These are phyloP conservation scores for Solanum chmielewskii DNA, from an alignment of 257 asterid species.

Conservation along the genomic window DNA sequence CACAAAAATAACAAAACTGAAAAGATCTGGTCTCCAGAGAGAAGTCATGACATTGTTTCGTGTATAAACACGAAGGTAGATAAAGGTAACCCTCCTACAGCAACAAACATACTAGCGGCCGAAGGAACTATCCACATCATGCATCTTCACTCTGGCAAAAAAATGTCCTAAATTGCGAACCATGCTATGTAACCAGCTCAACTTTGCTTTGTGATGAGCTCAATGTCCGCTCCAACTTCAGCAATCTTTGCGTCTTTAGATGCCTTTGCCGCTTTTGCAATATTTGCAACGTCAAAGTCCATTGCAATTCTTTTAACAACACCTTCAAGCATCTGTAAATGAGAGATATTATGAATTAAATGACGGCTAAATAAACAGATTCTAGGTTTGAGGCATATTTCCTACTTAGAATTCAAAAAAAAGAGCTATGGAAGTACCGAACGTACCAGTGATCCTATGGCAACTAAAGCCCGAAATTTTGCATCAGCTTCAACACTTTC, in stretches of 20 bases:
- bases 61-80: neutral
- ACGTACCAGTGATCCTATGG: constrained; percentile 94
- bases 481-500: constrained; percentile 59
- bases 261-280: constrained; percentile 70
- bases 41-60: neutral
- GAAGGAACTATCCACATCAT: neutral
- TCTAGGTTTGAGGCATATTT: neutral
- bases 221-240: constrained; percentile 89
- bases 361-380: neutral
- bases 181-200: constrained; percentile 6
- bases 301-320: constrained; percentile 60
- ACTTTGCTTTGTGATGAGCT: constrained; percentile 46
- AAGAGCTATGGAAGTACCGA: neutral
- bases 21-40: neutral
- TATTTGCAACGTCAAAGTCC: constrained; percentile 73
- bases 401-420: neutral
- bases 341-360: neutral
- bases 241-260: constrained; percentile 69
- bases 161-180: neutral
- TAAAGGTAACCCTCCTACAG: neutral
- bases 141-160: neutral
- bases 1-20: neutral
- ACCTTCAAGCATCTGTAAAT: constrained; percentile 79
- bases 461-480: constrained; percentile 79
- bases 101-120: neutral